phyloP scores from a whole-genome alignment of 371 early-diverging fungal species.

The Mucor circinelloides region DNA sequence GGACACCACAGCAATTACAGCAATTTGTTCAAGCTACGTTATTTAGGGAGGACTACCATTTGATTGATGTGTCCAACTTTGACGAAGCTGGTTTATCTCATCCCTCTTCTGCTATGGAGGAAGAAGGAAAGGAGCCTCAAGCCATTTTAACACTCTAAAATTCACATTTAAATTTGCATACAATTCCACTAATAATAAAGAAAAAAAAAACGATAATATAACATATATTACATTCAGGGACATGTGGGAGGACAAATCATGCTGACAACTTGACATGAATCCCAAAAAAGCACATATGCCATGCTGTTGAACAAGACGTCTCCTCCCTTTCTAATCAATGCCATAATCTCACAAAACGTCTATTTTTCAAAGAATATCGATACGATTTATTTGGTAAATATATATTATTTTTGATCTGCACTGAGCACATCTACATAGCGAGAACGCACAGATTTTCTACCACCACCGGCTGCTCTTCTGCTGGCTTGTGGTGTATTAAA shows the following conservation, averaged over 20 bases:
- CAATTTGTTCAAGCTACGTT: constrained; percentile 34
- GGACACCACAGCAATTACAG: constrained; percentile 46
- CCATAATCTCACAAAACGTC: not conserved
- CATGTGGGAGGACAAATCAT: too few species aligned
- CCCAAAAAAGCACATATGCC: too few species aligned
- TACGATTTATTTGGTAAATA: constrained; percentile 27
- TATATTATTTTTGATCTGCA: constrained; percentile 10
- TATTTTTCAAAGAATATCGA: not conserved
- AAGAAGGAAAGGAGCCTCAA: constrained; percentile 33
- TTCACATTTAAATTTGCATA: not conserved
- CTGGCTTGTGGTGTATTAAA: constrained; percentile 34
- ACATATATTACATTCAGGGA: too few species aligned
- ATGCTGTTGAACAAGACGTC: not conserved
- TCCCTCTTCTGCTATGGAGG: constrained; percentile 29
- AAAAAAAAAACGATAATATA: not conserved
- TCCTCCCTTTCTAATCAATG: not conserved
- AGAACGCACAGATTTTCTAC: constrained; percentile 48
- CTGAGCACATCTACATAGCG: constrained; percentile 57
- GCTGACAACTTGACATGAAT: too few species aligned
- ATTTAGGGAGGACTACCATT: constrained; percentile 43
- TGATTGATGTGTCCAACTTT: constrained; percentile 16
- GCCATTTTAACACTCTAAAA: constrained; percentile 31
- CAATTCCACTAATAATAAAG: not conserved
- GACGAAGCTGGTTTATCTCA: constrained; percentile 17
- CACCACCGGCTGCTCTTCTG: constrained; percentile 29